Conservation (phyloP, 257 asterid genomes). For the Prunella vulgaris region DNA sequence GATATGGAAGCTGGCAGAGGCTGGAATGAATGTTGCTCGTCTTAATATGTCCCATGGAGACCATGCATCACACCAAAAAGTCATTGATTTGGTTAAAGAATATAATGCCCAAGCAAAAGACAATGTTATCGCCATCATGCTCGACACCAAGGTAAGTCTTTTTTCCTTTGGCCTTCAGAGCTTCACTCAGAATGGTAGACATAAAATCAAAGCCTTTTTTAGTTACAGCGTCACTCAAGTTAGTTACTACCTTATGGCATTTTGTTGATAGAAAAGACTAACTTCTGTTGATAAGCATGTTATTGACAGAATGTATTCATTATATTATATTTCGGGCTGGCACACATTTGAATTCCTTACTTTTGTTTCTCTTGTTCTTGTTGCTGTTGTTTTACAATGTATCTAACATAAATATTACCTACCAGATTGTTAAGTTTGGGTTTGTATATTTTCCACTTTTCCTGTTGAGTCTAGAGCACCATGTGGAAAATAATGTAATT, state of each 20-base stretch:
- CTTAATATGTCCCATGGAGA: slow-evolving; percentile 88
- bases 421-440: neutral
- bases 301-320: neutral
- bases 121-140: slow-evolving; percentile 83
- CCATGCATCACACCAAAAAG: slow-evolving; percentile 87
- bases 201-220: neutral
- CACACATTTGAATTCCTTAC: neutral
- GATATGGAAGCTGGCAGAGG: slow-evolving; percentile 90
- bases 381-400: neutral
- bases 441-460: neutral
- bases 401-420: neutral
- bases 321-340: neutral
- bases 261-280: neutral
- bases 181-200: neutral
- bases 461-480: no score
- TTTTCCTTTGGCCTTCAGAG: neutral
- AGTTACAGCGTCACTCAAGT: neutral
- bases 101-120: slow-evolving; percentile 69
- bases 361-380: neutral
- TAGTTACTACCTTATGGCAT: neutral
- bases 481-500: no score
- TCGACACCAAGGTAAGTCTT: slow-evolving; percentile 66
- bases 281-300: neutral
- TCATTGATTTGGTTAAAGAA: slow-evolving; percentile 75
- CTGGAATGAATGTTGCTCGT: slow-evolving; percentile 92